Conservation (phyloP, 495 filamentous ascomycete species). For the Tuber indicum region DNA sequence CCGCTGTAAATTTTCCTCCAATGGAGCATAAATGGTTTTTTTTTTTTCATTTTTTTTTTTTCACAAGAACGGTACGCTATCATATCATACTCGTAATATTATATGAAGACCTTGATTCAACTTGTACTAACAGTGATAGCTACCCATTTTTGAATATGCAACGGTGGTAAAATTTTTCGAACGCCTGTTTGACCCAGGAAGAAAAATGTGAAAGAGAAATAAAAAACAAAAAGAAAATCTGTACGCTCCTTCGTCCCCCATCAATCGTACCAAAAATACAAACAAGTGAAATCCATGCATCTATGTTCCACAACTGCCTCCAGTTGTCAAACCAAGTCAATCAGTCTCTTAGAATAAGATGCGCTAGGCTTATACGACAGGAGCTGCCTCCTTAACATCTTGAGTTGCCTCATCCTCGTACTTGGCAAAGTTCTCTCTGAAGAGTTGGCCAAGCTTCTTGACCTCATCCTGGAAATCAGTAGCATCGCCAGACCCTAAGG, state of each 20-base stretch:
- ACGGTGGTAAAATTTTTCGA: background rate
- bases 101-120: background rate
- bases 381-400: constrained; percentile 70
- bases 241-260: background rate
- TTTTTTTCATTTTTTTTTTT: background rate
- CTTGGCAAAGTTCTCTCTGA: constrained; percentile 96
- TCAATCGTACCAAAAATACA: background rate
- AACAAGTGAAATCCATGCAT: constrained; percentile 7
- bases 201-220: background rate
- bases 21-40: background rate
- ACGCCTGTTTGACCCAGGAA: background rate
- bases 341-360: too few species aligned
- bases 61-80: background rate
- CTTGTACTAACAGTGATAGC: background rate
- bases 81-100: background rate
- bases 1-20: too few species aligned
- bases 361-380: constrained; percentile 32
- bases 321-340: background rate
- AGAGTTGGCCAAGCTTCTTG: constrained; percentile 75
- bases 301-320: background rate
- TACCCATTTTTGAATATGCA: background rate
- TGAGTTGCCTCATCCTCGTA: constrained; percentile 79
- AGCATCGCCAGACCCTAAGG: constrained; percentile 56
- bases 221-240: background rate
- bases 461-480: constrained; percentile 80